Percentiles rank a stretch among this genome's conserved stretches.
Evolutionary conservation across 192 early-diverging fungal genomes (phyloP).

Genomic region (Coemansia sp.): DNA sequence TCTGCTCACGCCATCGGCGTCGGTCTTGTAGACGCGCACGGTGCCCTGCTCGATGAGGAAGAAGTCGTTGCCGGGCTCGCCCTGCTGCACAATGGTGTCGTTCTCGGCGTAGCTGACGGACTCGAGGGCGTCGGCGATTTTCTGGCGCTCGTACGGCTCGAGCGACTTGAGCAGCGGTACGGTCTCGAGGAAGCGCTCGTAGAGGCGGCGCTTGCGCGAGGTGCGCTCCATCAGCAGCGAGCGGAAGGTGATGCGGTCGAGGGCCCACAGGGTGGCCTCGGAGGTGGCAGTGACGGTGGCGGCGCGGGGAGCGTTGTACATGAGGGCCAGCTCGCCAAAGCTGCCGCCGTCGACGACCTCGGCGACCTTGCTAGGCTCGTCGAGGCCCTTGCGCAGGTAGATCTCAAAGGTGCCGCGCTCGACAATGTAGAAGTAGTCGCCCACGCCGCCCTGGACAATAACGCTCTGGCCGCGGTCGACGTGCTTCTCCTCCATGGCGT

Average conservation of each 20-base stretch:
- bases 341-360: conserved; percentile 79
- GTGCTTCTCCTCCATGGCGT: conserved; percentile 93
- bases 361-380: conserved; percentile 67
- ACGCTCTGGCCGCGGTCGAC: conserved; percentile 66
- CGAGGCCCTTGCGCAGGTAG: conserved; percentile 69
- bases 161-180: conserved; percentile 83
- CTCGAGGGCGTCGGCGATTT: conserved; percentile 97
- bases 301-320: conserved; percentile 98
- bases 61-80: conserved; percentile 90
- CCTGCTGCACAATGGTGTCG: conserved; percentile 84
- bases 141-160: conserved; percentile 95
- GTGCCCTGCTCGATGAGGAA: conserved; percentile 95
- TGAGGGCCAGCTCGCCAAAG: conserved; percentile 98
- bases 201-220: conserved; percentile 89
- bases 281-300: conserved; percentile 89
- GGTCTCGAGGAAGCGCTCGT: conserved; percentile 94
- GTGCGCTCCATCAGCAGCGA: conserved; percentile 98
- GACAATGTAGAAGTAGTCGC: conserved; percentile 98
- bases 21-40: conserved; percentile 74
- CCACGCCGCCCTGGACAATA: conserved; percentile 92
- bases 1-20: conserved; percentile 75
- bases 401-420: conserved; percentile 91
- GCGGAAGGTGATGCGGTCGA: conserved; percentile 97
- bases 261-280: conserved; percentile 87
- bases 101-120: conserved; percentile 82